Evolutionary conservation across 768 basidiomycete species (phyloP).

Genomic region (Macrolepiota albuminosa): DNA sequence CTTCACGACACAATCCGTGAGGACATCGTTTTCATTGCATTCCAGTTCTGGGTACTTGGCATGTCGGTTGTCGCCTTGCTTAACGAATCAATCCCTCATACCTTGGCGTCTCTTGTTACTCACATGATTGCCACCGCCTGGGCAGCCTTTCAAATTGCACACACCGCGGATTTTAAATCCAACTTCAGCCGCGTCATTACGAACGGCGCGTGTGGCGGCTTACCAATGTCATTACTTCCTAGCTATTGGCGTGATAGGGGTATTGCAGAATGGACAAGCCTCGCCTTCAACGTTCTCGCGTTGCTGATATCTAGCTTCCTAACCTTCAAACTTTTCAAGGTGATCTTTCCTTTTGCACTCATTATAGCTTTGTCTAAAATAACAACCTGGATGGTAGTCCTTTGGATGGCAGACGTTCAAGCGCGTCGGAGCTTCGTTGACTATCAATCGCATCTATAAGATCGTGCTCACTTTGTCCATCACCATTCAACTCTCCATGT

Average conservation of each 20-base stretch:
- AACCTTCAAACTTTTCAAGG: conserved; percentile 74
- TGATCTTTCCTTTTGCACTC: conserved; percentile 19
- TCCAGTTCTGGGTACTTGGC: conserved; percentile 77
- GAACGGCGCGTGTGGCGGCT: conserved; percentile 57
- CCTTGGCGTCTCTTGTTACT: conserved; percentile 68
- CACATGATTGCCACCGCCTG: conserved; percentile 71
- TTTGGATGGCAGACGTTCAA: conserved; percentile 91
- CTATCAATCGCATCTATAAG: conserved; percentile 73
- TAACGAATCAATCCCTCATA: conserved; percentile 82
- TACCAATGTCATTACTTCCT: conserved; percentile 42
- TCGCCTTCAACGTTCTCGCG: conserved; percentile 58
- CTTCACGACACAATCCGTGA: conserved; percentile 71
- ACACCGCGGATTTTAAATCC: conserved; percentile 53
- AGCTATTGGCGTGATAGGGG: conserved; percentile 60
- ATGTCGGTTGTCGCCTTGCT: conserved; percentile 68
- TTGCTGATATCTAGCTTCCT: conserved; percentile 58
- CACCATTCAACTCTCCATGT: conserved; percentile 68
- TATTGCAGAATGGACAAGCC: conserved; percentile 57
- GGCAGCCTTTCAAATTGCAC: conserved; percentile 61
- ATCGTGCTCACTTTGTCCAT: conserved; percentile 66
- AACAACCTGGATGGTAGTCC: conserved; percentile 29
- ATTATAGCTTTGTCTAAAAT: not conserved
- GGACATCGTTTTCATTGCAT: conserved; percentile 71
- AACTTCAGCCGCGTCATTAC: conserved; percentile 55
- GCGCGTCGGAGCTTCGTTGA: conserved; percentile 70